These are phyloP conservation scores for Cryptosporidium meleagridis DNA, from an alignment of 169 alveolate genomes.

Conservation along the genomic window DNA sequence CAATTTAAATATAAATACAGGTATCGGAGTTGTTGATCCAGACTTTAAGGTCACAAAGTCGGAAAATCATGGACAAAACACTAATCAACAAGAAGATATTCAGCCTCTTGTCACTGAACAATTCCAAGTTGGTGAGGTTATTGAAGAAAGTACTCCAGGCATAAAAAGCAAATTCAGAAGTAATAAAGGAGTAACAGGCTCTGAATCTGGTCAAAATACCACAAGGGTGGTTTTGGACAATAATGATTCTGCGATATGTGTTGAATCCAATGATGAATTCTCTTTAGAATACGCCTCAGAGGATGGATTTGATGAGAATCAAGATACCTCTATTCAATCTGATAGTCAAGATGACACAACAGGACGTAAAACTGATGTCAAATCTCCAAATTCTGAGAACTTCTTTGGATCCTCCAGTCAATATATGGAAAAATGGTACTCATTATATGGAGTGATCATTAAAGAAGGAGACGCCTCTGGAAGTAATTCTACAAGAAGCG, in stretches of 20 bases:
- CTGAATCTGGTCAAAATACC: neutral
- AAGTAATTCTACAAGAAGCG: slow-evolving; percentile 46
- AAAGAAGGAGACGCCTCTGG: slow-evolving; percentile 84
- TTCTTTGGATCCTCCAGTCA: slow-evolving; percentile 50
- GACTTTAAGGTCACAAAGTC: neutral
- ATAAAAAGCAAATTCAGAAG: neutral
- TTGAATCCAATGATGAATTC: slow-evolving; percentile 45
- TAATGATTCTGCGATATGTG: neutral
- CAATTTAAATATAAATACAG: slow-evolving; percentile 1
- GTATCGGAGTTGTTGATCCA: neutral
- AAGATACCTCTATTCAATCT: slow-evolving; percentile 4
- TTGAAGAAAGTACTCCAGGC: neutral
- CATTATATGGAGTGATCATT: slow-evolving; percentile 83
- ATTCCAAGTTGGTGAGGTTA: neutral
- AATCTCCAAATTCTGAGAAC: slow-evolving; percentile 9
- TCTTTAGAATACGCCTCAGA: slow-evolving; percentile 52
- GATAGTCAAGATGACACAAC: slow-evolving; percentile 18
- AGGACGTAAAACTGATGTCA: neutral
- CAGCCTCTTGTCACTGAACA: neutral
- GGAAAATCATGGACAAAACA: neutral
- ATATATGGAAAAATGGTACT: slow-evolving; percentile 84
- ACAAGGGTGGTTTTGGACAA: neutral
- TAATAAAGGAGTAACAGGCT: neutral
- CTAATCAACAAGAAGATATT: neutral
- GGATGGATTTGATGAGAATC: slow-evolving; percentile 49